These are phyloP conservation scores for Hippophae gyantsensis DNA, from an alignment of 306 rosid species.

Conservation along the genomic window DNA sequence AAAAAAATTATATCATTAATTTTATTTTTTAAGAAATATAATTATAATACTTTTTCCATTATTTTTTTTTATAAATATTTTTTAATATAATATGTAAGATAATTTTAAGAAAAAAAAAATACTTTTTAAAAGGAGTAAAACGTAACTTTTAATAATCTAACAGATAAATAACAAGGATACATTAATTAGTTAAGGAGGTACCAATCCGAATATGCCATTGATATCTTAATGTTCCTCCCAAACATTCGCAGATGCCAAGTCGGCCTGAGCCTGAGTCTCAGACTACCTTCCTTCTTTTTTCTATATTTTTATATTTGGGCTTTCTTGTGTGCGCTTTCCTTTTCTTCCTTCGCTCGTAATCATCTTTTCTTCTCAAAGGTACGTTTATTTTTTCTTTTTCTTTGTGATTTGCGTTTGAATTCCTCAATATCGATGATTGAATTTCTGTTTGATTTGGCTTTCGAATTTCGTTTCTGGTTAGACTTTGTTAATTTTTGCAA, in stretches of 20 bases:
- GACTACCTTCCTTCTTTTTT: not conserved
- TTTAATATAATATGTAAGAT: too few relatives aligned
- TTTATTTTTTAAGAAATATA: too few relatives aligned
- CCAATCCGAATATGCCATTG: slow-evolving; percentile 13
- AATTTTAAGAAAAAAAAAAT: too few relatives aligned
- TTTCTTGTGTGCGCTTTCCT: slow-evolving; percentile 17
- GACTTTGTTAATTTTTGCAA: not conserved
- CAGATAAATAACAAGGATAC: too few relatives aligned
- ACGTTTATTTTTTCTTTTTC: slow-evolving; percentile 3
- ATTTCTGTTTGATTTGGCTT: slow-evolving; percentile 5
- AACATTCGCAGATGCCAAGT: slow-evolving; percentile 41
- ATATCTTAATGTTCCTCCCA: slow-evolving; percentile 25
- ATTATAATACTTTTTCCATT: too few relatives aligned
- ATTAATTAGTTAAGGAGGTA: too few relatives aligned
- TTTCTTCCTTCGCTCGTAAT: slow-evolving; percentile 15
- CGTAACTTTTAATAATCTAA: too few relatives aligned
- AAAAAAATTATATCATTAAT: too few relatives aligned
- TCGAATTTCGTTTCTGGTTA: not conserved
- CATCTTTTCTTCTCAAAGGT: slow-evolving; percentile 8
- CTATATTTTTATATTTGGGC: slow-evolving; percentile 3
- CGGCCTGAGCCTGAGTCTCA: slow-evolving; percentile 2
- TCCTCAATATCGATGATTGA: slow-evolving; percentile 1
- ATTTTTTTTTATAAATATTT: too few relatives aligned
- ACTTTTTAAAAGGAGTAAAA: too few relatives aligned
- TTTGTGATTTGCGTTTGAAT: not conserved